phyloP scores from a whole-genome alignment of 1,284 basidiomycete species.

The Blastosporella zonata region DNA sequence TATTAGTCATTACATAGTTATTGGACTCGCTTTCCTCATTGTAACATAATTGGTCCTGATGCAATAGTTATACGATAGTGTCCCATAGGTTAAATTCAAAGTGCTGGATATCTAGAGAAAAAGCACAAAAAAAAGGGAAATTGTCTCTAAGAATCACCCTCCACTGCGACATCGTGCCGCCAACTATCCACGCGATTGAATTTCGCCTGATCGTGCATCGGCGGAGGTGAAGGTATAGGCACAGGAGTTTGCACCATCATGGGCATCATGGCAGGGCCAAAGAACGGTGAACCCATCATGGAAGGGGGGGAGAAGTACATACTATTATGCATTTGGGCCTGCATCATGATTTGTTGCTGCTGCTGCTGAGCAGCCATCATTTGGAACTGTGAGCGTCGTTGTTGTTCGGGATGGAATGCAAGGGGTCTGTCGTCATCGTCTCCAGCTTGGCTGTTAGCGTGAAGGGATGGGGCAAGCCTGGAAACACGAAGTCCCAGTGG shows the following conservation, averaged over 20 bases:
- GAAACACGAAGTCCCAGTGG: conserved; percentile 67
- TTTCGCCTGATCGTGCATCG: conserved; percentile 60
- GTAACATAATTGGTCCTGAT: conserved; percentile 8
- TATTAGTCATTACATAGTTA: conserved; percentile 17
- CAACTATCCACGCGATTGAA: conserved; percentile 72
- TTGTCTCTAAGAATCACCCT: conserved; percentile 26
- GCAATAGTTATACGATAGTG: not conserved
- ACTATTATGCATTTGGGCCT: conserved; percentile 68
- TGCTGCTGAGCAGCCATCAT: conserved; percentile 57
- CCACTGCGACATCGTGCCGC: conserved; percentile 72
- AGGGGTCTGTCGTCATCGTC: conserved; percentile 67
- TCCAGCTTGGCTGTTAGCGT: conserved; percentile 18
- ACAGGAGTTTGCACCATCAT: conserved; percentile 50
- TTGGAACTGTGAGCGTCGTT: conserved; percentile 69
- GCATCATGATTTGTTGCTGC: conserved; percentile 64
- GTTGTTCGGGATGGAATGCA: conserved; percentile 74
- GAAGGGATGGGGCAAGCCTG: conserved; percentile 24
- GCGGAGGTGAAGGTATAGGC: conserved; percentile 57
- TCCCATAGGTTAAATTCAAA: conserved; percentile 1
- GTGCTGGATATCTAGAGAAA: not conserved
- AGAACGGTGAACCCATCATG: conserved; percentile 66
- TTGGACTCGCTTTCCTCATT: conserved; percentile 3
- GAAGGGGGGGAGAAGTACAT: conserved; percentile 67
- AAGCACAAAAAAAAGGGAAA: not conserved
- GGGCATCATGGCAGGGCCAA: conserved; percentile 49